phyloP scores from a whole-genome alignment of 805 yeast species.

The Barnettozyma siamensis region DNA sequence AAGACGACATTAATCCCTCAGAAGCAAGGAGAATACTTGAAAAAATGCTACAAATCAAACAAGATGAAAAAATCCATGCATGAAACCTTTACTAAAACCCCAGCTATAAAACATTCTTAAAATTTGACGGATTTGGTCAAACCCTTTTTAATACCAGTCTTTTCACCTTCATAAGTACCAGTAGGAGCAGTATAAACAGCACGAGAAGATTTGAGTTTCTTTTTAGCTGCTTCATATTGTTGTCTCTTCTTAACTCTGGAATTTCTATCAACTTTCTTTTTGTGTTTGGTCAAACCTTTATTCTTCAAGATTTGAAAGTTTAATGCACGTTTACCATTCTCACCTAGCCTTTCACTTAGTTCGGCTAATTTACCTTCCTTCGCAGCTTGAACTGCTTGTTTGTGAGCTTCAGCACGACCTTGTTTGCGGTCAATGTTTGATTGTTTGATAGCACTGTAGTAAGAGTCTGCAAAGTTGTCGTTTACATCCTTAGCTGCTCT shows the following conservation, averaged over 20 bases:
- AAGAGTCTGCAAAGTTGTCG: constrained; percentile 45
- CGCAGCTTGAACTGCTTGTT: constrained; percentile 68
- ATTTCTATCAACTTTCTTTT: constrained; percentile 91
- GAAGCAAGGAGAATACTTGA: constrained; percentile 1
- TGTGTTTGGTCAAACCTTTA: constrained; percentile 89
- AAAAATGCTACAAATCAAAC: constrained; percentile 1
- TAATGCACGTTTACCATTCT: constrained; percentile 88
- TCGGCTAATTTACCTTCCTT: constrained; percentile 80
- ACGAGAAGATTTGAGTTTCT: constrained; percentile 86
- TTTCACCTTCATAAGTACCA: constrained; percentile 88
- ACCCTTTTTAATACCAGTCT: constrained; percentile 96
- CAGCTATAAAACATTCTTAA: constrained; percentile 1
- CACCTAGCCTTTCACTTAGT: constrained; percentile 54
- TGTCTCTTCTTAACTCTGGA: constrained; percentile 97
- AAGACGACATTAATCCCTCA: background rate
- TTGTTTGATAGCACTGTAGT: constrained; percentile 51
- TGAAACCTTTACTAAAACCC: background rate
- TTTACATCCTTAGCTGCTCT: constrained; percentile 35
- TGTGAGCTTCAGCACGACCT: constrained; percentile 58
- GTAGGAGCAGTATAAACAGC: constrained; percentile 73
- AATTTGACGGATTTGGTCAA: constrained; percentile 83
- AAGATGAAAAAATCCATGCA: background rate
- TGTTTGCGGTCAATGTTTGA: constrained; percentile 43
- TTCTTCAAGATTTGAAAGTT: constrained; percentile 93
- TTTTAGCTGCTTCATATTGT: constrained; percentile 91